These are phyloP conservation scores for Solanum tarapatanum DNA, from an alignment of 257 asterid species.

Conservation along the genomic window DNA sequence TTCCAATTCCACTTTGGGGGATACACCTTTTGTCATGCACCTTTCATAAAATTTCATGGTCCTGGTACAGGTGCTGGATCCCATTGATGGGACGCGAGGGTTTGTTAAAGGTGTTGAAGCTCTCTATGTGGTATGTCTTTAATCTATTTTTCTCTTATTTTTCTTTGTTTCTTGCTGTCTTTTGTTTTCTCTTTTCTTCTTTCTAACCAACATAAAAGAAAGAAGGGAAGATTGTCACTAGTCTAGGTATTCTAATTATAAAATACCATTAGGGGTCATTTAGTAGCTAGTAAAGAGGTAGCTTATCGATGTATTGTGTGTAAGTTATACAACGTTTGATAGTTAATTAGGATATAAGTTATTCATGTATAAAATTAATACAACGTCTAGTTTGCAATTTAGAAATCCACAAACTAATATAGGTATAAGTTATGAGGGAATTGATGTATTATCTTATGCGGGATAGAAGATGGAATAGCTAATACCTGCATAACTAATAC, in stretches of 20 bases:
- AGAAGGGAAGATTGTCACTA: neutral
- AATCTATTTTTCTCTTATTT: neutral
- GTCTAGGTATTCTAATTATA: neutral
- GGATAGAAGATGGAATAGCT: too few relatives aligned
- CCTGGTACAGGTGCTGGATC: slow-evolving; percentile 74
- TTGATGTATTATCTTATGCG: too few relatives aligned
- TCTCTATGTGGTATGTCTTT: slow-evolving; percentile 78
- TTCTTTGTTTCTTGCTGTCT: neutral
- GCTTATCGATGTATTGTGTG: too few relatives aligned
- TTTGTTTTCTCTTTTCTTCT: neutral
- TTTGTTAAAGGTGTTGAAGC: slow-evolving; percentile 82
- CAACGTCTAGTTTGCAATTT: too few relatives aligned
- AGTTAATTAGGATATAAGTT: too few relatives aligned
- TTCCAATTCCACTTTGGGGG: neutral
- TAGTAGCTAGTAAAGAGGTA: too few relatives aligned
- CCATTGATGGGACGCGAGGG: slow-evolving; percentile 94
- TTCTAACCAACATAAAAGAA: neutral
- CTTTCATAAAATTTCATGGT: neutral
- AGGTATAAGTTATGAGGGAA: too few relatives aligned
- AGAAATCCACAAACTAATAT: too few relatives aligned
- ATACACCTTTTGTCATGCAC: neutral
- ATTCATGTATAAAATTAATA: too few relatives aligned
- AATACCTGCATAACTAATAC: too few relatives aligned
- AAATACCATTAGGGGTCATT: neutral
- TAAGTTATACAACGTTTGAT: too few relatives aligned